A percentile compares a stretch with the other conserved stretches of the same genome.
phyloP scores from a whole-genome alignment of 306 rosid species.

The Fragaria iinumae region DNA sequence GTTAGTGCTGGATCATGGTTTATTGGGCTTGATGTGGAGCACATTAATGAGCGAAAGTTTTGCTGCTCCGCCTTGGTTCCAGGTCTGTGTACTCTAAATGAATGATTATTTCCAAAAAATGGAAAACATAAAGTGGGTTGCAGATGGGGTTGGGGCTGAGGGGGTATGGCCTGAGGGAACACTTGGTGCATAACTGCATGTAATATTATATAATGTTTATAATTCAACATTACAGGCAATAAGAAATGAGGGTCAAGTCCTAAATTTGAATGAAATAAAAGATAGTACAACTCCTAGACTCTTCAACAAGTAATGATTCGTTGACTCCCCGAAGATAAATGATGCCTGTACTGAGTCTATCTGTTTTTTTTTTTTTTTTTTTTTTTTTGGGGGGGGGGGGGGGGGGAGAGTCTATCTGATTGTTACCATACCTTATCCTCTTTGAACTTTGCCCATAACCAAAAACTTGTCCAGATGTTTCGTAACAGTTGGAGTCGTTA shows the following conservation, averaged over 20 bases:
- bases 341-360: not conserved
- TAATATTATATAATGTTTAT: not conserved
- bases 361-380: no score
- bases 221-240: not conserved
- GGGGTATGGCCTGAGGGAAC: not conserved
- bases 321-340: not conserved
- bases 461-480: not conserved
- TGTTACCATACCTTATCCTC: not conserved
- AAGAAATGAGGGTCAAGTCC: not conserved
- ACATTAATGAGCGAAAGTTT: constrained; percentile 52
- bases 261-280: not conserved
- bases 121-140: not conserved
- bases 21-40: constrained; percentile 64
- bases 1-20: constrained; percentile 73
- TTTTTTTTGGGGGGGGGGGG: no score
- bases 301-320: not conserved
- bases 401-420: not conserved
- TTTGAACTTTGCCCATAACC: not conserved
- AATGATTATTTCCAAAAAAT: not conserved
- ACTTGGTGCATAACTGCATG: not conserved
- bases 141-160: not conserved
- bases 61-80: constrained; percentile 61
- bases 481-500: not conserved
- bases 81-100: constrained; percentile 43
- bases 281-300: not conserved